Base-by-base conservation (phyloP, 768 basidiomycete genomes). In the Postia placenta region DNA sequence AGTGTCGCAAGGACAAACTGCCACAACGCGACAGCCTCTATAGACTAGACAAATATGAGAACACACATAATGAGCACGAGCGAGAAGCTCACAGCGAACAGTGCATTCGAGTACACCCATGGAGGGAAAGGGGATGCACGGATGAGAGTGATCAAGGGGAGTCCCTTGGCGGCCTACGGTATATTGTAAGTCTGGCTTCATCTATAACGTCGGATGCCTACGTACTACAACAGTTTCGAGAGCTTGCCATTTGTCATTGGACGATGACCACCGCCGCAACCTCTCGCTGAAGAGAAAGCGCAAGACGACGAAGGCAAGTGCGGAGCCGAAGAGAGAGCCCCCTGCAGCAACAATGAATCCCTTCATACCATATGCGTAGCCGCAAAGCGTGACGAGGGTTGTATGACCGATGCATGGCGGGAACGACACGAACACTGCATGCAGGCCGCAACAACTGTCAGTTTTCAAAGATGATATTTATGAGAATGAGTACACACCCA, bases 111-210 rank as follows among this genome's bases (percentile, higher is more conserved):
- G 59, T 91, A 93, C 0, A 86, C 85, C 86, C 88, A 92, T 2
- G 91, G 88, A 40, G 88, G 89, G 63, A 93, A 79, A 3, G 91
- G 83, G 3, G 87, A 90, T 19, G 88, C 63, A 12, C 90, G 81
- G 52, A 92, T 84, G 41, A 93, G 74, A 55, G 90, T 77, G 35
- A 93, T 87, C 20, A 92, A 69, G n/a, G 83, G 83, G 15, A 92
- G 69, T 15, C 91, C 91, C 63, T 85, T 87, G 14, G 80, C 78
- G 51, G 70, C 72, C 87, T 89, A 56, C 33, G 9, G 33, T 25
- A 41, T 5, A 5, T 15, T 15, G 33, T 36, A 1, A 41, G 40
- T 23, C 3, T 19, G 42, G 26, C 40, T n/a, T 17, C 20, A 11
- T 56, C 48, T 30, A 9, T 11, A 33, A 19, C 14, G 25, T 15